phyloP scores from a whole-genome alignment of 2,329 filamentous ascomycete species.

The Xylariaceae sp. region DNA sequence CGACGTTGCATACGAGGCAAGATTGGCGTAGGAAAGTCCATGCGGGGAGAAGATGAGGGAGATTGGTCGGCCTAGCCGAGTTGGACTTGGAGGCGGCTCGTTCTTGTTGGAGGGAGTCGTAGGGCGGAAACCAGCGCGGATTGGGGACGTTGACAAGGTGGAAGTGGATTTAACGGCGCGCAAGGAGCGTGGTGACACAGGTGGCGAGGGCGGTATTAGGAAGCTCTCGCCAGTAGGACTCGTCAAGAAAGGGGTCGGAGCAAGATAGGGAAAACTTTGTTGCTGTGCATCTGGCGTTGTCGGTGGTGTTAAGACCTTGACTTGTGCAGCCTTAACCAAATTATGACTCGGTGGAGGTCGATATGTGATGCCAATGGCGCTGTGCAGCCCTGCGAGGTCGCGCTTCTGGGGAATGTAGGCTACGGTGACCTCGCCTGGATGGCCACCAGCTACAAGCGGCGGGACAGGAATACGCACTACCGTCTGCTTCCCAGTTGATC shows the following conservation, averaged over 20 bases:
- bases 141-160: conserved; percentile 26
- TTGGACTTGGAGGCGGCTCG: conserved; percentile 8
- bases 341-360: conserved; percentile 44
- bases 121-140: conserved; percentile 14
- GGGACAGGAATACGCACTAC: conserved; percentile 48
- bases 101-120: conserved; percentile 13
- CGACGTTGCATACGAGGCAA: conserved; percentile 51
- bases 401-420: conserved; percentile 58
- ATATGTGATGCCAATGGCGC: conserved; percentile 70
- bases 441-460: conserved; percentile 45
- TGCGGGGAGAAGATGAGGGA: conserved; percentile 64
- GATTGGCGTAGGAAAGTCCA: conserved; percentile 49
- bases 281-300: conserved; percentile 23
- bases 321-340: conserved; percentile 5
- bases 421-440: conserved; percentile 66
- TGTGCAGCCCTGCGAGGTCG: conserved; percentile 58
- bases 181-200: conserved; percentile 31
- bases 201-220: conserved; percentile 31
- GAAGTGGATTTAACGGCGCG: conserved; percentile 32
- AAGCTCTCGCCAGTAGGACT: conserved; percentile 17
- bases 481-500: conserved; percentile 27
- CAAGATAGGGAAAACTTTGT: conserved; percentile 2
- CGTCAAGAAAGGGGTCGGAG: conserved; percentile 4
- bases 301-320: conserved; percentile 25
- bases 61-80: conserved; percentile 35